These are phyloP conservation scores for Cladosporium sp. DNA, from an alignment of 2,329 filamentous ascomycete genomes.

Conservation along the genomic window DNA sequence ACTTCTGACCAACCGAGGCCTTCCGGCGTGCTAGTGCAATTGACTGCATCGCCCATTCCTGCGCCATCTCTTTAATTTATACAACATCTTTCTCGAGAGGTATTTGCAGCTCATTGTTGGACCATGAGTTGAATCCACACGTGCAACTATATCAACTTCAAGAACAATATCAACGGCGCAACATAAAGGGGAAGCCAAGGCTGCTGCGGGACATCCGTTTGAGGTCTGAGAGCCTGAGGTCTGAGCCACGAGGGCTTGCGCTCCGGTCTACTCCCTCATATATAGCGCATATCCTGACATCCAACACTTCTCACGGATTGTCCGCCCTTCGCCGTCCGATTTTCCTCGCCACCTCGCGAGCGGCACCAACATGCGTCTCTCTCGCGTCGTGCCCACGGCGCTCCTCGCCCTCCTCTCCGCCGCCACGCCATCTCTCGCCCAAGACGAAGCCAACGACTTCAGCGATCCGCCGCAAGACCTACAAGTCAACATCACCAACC, in stretches of 20 bases:
- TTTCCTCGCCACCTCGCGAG: not conserved
- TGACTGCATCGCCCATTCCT: too few relatives aligned
- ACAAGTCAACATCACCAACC: slow-evolving; percentile 25
- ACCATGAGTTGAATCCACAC: not conserved
- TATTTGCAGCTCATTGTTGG: too few relatives aligned
- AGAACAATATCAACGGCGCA: not conserved
- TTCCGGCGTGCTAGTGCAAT: too few relatives aligned
- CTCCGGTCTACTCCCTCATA: not conserved
- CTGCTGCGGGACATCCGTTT: not conserved
- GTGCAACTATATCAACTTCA: not conserved
- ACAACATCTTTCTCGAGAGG: too few relatives aligned
- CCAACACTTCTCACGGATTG: not conserved
- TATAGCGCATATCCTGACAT: not conserved
- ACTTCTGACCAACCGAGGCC: too few relatives aligned
- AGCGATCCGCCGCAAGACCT: slow-evolving; percentile 7
- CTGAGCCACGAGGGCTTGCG: slow-evolving; percentile 5
- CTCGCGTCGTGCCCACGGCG: slow-evolving; percentile 29
- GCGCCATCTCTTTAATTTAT: too few relatives aligned
- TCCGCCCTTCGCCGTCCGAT: not conserved
- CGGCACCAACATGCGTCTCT: slow-evolving; percentile 19
- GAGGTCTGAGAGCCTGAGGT: too few relatives aligned
- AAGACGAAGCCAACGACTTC: slow-evolving; percentile 54
- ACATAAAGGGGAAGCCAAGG: slow-evolving; percentile 6
- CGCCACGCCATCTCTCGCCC: slow-evolving; percentile 31
- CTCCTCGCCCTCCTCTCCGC: slow-evolving; percentile 49